phyloP scores from a whole-genome alignment of 768 basidiomycete genomes.

The Termitomyces sp. region DNA sequence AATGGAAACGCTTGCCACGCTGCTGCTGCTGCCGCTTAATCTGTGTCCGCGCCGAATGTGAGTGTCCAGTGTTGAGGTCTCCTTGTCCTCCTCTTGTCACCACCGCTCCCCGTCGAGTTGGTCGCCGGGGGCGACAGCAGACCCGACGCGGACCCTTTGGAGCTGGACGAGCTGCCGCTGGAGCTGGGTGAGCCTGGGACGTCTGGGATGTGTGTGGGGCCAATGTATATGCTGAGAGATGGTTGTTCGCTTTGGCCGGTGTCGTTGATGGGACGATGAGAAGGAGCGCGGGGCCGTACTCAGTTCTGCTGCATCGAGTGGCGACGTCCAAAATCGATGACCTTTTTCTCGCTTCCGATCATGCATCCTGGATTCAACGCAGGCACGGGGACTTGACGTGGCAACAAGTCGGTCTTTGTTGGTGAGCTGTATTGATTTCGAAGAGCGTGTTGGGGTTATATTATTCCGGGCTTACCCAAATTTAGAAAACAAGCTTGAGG shows the following conservation, averaged over 20 bases:
- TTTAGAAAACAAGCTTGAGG: no score
- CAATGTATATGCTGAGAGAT: constrained; percentile 38
- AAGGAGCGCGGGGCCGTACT: no score
- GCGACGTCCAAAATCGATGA: no score
- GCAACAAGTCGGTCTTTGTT: no score
- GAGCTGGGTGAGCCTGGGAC: constrained; percentile 58
- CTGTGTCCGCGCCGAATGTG: neutral
- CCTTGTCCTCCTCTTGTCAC: constrained; percentile 9
- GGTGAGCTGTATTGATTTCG: no score
- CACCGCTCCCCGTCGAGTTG: constrained; percentile 72
- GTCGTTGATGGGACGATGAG: constrained; percentile 12
- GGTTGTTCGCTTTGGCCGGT: constrained; percentile 24
- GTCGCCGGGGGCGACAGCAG: constrained; percentile 82
- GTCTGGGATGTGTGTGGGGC: constrained; percentile 48
- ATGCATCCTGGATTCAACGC: no score
- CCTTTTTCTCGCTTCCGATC: no score
- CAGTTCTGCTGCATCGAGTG: no score
- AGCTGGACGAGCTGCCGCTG: constrained; percentile 31
- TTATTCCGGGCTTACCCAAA: no score
- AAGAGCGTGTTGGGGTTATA: no score
- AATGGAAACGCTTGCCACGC: constrained; percentile 7
- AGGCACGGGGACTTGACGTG: no score
- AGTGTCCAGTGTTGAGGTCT: constrained; percentile 19
- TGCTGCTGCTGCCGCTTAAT: constrained; percentile 10
- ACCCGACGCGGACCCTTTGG: constrained; percentile 40